Base-by-base conservation (phyloP, 116 monocot genomes). In the Papilionanthe hybrid region DNA sequence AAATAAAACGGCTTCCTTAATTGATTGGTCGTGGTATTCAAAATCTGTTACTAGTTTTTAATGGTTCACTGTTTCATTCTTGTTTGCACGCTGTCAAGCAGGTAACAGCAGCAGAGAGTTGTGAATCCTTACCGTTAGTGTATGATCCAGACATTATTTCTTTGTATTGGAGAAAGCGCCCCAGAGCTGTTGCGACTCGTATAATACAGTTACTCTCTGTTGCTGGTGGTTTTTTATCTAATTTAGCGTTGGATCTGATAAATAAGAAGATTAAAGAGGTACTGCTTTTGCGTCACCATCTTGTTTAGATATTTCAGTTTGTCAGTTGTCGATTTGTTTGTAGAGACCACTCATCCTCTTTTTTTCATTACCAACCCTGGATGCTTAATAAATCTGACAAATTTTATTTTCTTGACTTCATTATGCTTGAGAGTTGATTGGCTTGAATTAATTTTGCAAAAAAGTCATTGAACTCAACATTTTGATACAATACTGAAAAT, bases 191-290 rank as follows among this genome's bases (percentile, higher is more conserved):
- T 84, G 93, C 93, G 45, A 99, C 99, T 72, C 93, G 99, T 49
- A 88, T 95, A 77, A 77, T 95, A 72, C 99, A 99, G 47, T 83
- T 99, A 80, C 75, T 93, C 9, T 90, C 93, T 79, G 95, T 99
- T 72, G 95, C 99, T 83, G 99, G 99, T 79, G 93, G 95, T 45
- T 99, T 99, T 83, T 87, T 99, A 8, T 95, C 99, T 76, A 89
- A 88, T 84, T 72, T 99, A 60, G 86, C 83, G 9, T 84, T 75
- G 30, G 99, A 99, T 81, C 42, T 99, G 74, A 90, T 99, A 60
- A 91, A 84, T 82, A 92, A 95, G 79, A 95, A 93, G 79, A 76
- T 99, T 75, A 95, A 95, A 84, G 95, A 99, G 95, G 99, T 99
- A 86, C 75, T 79, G 19, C 47, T 76, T 18, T 80, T 18, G 44